Percentiles rank a stretch among this genome's conserved stretches.
phyloP scores from a whole-genome alignment of 2,329 filamentous ascomycete genomes.

The Alternaria solani region DNA sequence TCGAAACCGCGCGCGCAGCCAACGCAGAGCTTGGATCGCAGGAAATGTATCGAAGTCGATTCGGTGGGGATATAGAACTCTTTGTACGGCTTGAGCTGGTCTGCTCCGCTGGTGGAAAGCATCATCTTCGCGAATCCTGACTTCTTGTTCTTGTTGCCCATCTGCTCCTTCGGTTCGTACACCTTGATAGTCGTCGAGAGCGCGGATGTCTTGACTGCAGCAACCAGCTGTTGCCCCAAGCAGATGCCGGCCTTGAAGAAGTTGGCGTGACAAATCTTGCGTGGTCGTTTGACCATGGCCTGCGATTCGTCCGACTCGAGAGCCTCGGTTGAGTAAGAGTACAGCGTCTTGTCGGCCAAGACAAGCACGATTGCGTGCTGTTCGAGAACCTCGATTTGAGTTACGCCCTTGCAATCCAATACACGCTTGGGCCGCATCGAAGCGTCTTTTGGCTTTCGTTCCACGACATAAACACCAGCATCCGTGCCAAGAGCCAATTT shows the following conservation, averaged over 20 bases:
- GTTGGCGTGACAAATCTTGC: conserved; percentile 97
- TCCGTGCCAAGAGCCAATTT: conserved; percentile 96
- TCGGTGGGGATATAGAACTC: conserved; percentile 99
- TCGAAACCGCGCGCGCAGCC: conserved; percentile 96
- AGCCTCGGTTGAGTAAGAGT: conserved; percentile 87
- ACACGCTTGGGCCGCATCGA: conserved; percentile 78
- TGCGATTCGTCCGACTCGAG: conserved; percentile 81
- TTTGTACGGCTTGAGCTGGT: conserved; percentile 83
- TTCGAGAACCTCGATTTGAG: conserved; percentile 94
- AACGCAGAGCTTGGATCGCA: conserved; percentile 95
- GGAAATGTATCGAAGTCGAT: conserved; percentile 97
- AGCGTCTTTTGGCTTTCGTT: conserved; percentile 86
- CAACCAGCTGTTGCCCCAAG: conserved; percentile 90
- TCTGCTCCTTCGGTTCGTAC: conserved; percentile 96
- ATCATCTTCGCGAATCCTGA: conserved; percentile 97
- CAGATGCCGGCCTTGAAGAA: conserved; percentile 99
- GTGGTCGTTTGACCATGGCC: conserved; percentile 81
- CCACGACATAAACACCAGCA: conserved; percentile 89
- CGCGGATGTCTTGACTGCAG: conserved; percentile 93
- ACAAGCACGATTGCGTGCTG: conserved; percentile 93
- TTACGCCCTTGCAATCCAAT: conserved; percentile 85
- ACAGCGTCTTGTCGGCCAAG: conserved; percentile 89
- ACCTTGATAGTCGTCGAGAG: conserved; percentile 97
- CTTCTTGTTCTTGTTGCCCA: conserved; percentile 93
- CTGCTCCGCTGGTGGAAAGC: conserved; percentile 84